Evolutionary conservation across 345 rosid species (phyloP), one percentile per base, ranked within the genome.

Genomic region (Trapa bicornis): DNA sequence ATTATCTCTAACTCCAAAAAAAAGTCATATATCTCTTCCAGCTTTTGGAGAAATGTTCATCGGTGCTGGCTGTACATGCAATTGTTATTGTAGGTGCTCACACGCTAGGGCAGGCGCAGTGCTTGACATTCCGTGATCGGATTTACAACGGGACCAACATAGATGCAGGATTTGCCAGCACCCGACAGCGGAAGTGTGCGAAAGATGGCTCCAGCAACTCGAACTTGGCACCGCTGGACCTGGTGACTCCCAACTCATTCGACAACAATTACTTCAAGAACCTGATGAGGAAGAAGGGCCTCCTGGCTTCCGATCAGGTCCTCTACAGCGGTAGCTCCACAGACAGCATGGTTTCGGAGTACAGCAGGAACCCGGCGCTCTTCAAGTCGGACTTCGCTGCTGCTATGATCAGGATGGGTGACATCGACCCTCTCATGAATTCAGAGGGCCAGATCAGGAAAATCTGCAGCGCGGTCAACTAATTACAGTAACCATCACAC

Each of bases 241-340:
- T 77, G 22, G 79, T 72, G 16, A 79, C 96, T 0, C 83, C 93
- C 0, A 79, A 76, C 32, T 17, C 47, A 1, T 90, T 93, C 62
- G 96, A 93, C 73, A 90, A 86, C 84, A 70, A 75, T 56, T 93
- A 90, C 72, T 87, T 71, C 89, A 80, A 82, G 78, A 87, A 90
- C 73, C 81, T 92, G 10, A 14, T 90, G 65, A 52, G 47, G 63
- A 74, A 68, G 36, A 86, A 57, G 76, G 98, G 98, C 9, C 83
- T 92, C 12, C 92, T 92, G 13, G 90, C 87, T 69, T 88, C 97
- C 1, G 94, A 92, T 65, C 97, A 92, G 60, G 76, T 61, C 65
- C 77, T 89, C 35, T 89, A 84, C 74, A 86, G 78, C 36, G 96
- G 96, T 0, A 96, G 96, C 5, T 80, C 88, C 32, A 74, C 94